Base-by-base conservation (phyloP, 2,329 filamentous ascomycete genomes). In the Arthrobotrys conoides region DNA sequence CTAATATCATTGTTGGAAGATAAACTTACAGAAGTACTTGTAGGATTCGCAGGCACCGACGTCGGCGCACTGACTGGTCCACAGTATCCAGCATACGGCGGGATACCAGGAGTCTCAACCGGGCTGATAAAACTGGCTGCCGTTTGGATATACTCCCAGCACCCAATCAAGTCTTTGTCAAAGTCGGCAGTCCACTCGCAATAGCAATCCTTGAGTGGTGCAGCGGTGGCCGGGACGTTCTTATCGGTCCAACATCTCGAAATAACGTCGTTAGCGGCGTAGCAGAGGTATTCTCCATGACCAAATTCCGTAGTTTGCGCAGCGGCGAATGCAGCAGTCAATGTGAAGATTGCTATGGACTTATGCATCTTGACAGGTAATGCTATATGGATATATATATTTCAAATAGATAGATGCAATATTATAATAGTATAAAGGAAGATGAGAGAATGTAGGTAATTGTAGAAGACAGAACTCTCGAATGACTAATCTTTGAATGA, bases 141-240 rank as follows among this genome's bases (percentile, higher is more conserved):
- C 2, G 66, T 70, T 30, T 70, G 66, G 33, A 70, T 70, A 33
- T 70, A 70, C 53, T 70, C 66, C 66, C 66, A 70, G 49, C 66
- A 70, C 3, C 53, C 66, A 16, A 49, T 61, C 38, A 70, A 20
- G 33, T 70, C 66, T n/a, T 70, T 53, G n/a, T 70, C 66, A 14
- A 70, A 70, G 30, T 70, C 53, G 24, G 66, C 66, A n/a, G 66
- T 48, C 66, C 66, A 70, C 20, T 61, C 53, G 66, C 66, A 70
- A n/a, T 61, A 70, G 41, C 66, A 70, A 16, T 70, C 51, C 20
- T 70, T 70, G 38, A 70, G 53, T 10, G 53, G 66, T 5, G 53
- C 53, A 18, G 53, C 66, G 6, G 66, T 70, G 1, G 66, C 66
- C 1, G 66, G 66, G 24, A 70, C 66, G 18, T 41, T 61, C 14